Evolutionary conservation across 805 yeast species (phyloP).

Genomic region (Pichia rugopelliculosa): DNA sequence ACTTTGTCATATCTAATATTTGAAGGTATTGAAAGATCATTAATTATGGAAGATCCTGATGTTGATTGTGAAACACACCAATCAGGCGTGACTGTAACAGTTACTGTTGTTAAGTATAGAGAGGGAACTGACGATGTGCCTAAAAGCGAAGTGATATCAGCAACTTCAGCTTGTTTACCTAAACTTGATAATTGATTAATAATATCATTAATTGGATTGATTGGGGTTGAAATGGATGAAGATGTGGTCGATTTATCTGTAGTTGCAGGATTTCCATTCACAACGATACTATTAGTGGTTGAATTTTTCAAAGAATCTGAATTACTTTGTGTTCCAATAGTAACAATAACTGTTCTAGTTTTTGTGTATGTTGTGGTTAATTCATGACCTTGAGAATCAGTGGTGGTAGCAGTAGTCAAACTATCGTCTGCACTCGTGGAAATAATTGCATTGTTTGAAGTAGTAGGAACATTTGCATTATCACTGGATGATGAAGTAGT

Average conservation of each 20-base stretch:
- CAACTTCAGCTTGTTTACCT: constrained; percentile 7
- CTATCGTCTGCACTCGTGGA: neutral
- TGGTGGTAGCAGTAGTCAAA: neutral
- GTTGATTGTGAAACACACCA: constrained; percentile 8
- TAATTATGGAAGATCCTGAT: neutral
- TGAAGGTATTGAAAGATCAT: neutral
- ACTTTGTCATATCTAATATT: constrained; percentile 5
- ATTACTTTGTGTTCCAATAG: neutral
- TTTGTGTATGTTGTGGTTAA: constrained; percentile 4
- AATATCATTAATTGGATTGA: constrained; percentile 1
- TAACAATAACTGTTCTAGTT: constrained; percentile 5
- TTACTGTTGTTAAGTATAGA: constrained; percentile 13
- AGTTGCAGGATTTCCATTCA: neutral
- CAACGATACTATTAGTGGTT: neutral
- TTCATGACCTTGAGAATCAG: constrained; percentile 2
- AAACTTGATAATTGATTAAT: neutral
- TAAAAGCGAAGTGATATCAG: constrained; percentile 6
- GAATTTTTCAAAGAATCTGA: neutral
- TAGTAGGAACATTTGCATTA: neutral
- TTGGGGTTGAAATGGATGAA: constrained; percentile 5
- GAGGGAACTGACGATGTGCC: neutral
- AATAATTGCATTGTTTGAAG: neutral
- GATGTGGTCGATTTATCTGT: constrained; percentile 5
- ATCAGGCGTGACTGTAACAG: constrained; percentile 18
- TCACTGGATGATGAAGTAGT: neutral